Evolutionary conservation across 208 protist species (phyloP).

Genomic region (Crithidia acanthocephali): DNA sequence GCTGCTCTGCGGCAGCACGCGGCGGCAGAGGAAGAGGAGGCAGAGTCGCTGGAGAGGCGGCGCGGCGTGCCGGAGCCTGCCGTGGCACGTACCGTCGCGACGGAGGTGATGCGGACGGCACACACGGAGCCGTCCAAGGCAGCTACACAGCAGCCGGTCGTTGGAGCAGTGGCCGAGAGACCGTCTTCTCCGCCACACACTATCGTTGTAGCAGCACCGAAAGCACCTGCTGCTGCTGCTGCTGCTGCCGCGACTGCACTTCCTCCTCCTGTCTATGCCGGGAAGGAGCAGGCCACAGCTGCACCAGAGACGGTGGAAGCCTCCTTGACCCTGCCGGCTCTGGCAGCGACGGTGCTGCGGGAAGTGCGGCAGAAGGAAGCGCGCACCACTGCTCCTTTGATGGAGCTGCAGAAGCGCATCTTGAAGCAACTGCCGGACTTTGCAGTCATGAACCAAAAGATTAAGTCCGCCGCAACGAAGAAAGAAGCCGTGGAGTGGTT

Average conservation of each 20-base stretch:
- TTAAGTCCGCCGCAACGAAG: slow-evolving; percentile 46
- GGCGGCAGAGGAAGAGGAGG: neutral
- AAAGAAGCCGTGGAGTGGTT: slow-evolving; percentile 79
- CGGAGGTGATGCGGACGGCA: too few relatives aligned
- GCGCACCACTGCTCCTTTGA: slow-evolving; percentile 43
- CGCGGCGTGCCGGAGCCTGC: too few relatives aligned
- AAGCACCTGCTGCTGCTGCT: too few relatives aligned
- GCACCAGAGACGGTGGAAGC: neutral
- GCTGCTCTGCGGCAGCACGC: slow-evolving; percentile 21
- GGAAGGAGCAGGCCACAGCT: neutral
- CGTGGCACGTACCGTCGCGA: too few relatives aligned
- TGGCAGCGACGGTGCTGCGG: slow-evolving; percentile 28
- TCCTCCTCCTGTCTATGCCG: neutral
- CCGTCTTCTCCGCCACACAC: too few relatives aligned
- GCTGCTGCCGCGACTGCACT: neutral
- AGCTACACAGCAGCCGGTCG: too few relatives aligned
- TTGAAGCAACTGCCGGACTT: slow-evolving; percentile 74
- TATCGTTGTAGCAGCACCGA: too few relatives aligned
- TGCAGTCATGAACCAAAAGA: slow-evolving; percentile 53
- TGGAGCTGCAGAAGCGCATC: slow-evolving; percentile 67
- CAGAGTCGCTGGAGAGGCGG: too few relatives aligned
- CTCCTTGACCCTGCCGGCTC: slow-evolving; percentile 12
- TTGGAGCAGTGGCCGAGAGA: too few relatives aligned
- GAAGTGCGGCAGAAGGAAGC: slow-evolving; percentile 21
- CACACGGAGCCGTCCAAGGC: too few relatives aligned